Evolutionary conservation across 306 rosid genomes (phyloP), one percentile per base, ranked within the genome.

Genomic region (Hippophae rhamnoides): DNA sequence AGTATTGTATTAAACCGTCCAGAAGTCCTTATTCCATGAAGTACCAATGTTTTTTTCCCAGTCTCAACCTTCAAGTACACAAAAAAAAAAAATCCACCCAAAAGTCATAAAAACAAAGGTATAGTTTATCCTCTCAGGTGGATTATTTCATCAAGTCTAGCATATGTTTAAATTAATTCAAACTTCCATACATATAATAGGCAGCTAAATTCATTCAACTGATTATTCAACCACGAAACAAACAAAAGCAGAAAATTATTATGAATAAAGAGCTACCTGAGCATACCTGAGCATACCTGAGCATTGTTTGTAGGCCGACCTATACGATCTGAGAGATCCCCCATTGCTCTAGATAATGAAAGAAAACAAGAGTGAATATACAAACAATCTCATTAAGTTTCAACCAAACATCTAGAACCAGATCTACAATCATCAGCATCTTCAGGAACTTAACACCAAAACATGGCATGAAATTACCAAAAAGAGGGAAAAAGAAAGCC

Each of bases 221-320:
- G 38, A 27, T 10, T 13, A 52, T 43, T 61, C 55, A 12, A 48
- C 8, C 18, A 25, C 31, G 38, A 63, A 60, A 41, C 69, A 69
- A 60, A 57, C 53, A 13, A 4, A 55, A 13, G 3, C 47, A 1
- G 31, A 2, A 9, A 14, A 11, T 49, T 13, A 52, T 23, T 14
- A 5, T 2, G 46, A 7, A 41, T 23, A 5, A 43, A 5, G 59
- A 5, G 18, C 18, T n/a, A n/a, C n/a, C n/a, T n/a, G n/a, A n/a
- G n/a, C n/a, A n/a, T n/a, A n/a, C n/a, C n/a, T n/a, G 27, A 57
- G 38, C 60, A 57, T 78, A 92, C 99, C 95, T 92, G 99, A 18
- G 96, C 97, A 59, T 84, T 86, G 76, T 92, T 96, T 10, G 96
- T 86, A 10, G 99, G 93, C 57, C 99, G 95, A 62, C 99, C 99